Base-by-base conservation (phyloP, 345 rosid genomes). In the Geranium brycei region DNA sequence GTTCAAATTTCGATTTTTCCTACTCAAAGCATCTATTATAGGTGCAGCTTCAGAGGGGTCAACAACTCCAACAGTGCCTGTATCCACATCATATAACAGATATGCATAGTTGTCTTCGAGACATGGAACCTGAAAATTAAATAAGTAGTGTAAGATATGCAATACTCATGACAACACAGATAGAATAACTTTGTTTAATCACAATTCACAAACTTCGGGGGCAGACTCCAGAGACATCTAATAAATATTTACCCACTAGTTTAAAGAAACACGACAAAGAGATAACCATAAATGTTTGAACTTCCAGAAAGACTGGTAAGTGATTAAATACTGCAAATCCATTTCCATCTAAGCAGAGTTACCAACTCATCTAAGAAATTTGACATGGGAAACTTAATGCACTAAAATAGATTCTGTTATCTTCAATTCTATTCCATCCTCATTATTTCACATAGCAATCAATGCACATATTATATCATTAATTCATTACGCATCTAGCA, bases 31-130 rank as follows among this genome's bases (percentile, higher is more conserved):
- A 58, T 95, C 84, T 30, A 95, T 81, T 71, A 95, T 71, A 59
- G 99, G 99, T 23, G 66, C 75, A 72, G 97, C 83, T 80, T 95
- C 99, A 70, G 86, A 81, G 14, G 99, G 99, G 84, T 95, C 99
- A 79, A 95, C 97, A 58, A 95, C 96, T 63, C 96, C 99, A 76
- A 95, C 97, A 0, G 99, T 95, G 67, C 97, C 99, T 0, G 99
- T 95, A 76, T 91, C 91, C 69, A 78, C 84, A 69, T 95, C 99
- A 64, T 91, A 89, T 64, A 95, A 82, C 66, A 95, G 88, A 77
- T 90, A 95, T 57, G 99, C 97, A 70, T 88, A 95, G 76, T 83
- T 87, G 73, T 95, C 97, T 68, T 75, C 77, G 57, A 90, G 85
- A 60, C 99, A 95, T 3, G 96, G 90, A 71, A 95, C 97, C 99